phyloP scores from a whole-genome alignment of 352 stramenopile species.

The Aphanomyces invadans region DNA sequence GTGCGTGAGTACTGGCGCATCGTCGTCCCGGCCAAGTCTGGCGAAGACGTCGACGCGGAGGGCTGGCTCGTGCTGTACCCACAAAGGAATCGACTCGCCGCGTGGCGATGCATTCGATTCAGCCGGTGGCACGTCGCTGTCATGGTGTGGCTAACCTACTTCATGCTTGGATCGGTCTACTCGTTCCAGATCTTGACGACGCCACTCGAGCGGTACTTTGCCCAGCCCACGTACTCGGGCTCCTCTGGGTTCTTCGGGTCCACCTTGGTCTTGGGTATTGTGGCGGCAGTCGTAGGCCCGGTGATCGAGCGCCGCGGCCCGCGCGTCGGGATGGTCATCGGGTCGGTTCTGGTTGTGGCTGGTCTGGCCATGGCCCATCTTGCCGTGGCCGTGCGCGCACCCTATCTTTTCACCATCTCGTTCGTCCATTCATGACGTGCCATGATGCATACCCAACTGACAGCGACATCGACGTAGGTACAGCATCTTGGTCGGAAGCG shows the following conservation, averaged over 20 bases:
- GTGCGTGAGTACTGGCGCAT: constrained; percentile 14
- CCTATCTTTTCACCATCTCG: not conserved
- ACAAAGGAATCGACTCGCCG: not conserved
- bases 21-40: constrained; percentile 1
- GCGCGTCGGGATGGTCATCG: not conserved
- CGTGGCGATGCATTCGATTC: not conserved
- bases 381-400: not conserved
- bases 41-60: constrained; percentile 1
- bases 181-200: not conserved
- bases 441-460: too few relatives aligned
- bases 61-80: not conserved
- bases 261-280: not conserved
- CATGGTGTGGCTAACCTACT: not conserved
- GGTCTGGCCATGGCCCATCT: not conserved
- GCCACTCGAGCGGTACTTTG: not conserved
- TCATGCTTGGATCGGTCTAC: not conserved
- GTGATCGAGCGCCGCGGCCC: constrained; percentile 10
- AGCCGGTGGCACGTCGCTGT: not conserved
- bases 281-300: not conserved
- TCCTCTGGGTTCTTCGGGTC: not conserved
- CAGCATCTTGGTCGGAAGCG: not conserved
- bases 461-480: constrained; percentile 1
- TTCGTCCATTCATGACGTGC: too few relatives aligned
- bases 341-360: not conserved
- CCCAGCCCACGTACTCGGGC: not conserved